phyloP scores from a whole-genome alignment of 306 rosid species.

The Nissolia schottii region DNA sequence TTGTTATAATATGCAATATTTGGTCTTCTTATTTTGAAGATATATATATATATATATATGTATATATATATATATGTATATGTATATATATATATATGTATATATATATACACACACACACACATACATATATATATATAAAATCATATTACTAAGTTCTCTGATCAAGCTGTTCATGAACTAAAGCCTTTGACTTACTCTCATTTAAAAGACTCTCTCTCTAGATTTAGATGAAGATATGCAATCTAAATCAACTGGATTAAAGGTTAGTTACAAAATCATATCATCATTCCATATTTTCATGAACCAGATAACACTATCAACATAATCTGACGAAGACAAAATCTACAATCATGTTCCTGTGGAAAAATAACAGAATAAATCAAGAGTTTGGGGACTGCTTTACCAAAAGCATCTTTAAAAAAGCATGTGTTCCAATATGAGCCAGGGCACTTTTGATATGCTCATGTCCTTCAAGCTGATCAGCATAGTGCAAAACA shows the following conservation, averaged over 20 bases:
- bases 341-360: background rate
- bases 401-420: slow-evolving; percentile 80
- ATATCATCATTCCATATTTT: background rate
- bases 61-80: too few species aligned
- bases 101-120: too few species aligned
- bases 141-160: too few species aligned
- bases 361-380: background rate
- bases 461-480: slow-evolving; percentile 54
- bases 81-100: too few species aligned
- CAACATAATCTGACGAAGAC: background rate
- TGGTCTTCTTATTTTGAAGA: too few species aligned
- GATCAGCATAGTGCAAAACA: slow-evolving; percentile 60
- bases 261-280: background rate
- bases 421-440: slow-evolving; percentile 71
- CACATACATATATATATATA: too few species aligned
- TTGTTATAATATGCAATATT: too few species aligned
- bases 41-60: too few species aligned
- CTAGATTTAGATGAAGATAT: too few species aligned
- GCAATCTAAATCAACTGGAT: background rate
- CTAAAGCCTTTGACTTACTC: background rate
- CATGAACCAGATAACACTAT: background rate
- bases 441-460: slow-evolving; percentile 69
- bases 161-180: background rate
- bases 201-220: background rate
- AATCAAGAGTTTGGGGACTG: background rate